Evolutionary conservation across 805 yeast genomes (phyloP).

Genomic region (Starmerella lactis-condensi): DNA sequence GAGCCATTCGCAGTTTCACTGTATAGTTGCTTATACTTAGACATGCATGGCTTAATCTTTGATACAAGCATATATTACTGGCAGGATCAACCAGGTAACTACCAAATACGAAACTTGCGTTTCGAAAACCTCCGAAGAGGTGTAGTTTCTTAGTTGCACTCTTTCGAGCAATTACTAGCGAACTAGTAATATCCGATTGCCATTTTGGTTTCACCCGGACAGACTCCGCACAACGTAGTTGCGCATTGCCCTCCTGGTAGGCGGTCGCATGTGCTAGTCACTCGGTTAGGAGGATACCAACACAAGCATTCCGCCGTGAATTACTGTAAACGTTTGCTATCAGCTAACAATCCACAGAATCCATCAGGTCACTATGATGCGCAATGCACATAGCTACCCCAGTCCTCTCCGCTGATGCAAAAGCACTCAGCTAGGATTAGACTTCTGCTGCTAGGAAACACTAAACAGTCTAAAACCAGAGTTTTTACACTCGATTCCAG

Average conservation of each 20-base stretch:
- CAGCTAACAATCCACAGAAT: conserved; percentile 20
- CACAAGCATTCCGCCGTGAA: conserved; percentile 13
- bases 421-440: background rate
- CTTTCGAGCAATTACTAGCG: conserved; percentile 1
- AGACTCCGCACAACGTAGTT: conserved; percentile 10
- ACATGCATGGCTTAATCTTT: conserved; percentile 35
- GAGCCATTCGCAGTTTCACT: conserved; percentile 36
- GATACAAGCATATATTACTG: conserved; percentile 37
- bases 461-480: no score
- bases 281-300: conserved; percentile 14
- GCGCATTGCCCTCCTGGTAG: conserved; percentile 13
- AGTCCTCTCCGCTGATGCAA: background rate
- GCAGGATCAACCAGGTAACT: conserved; percentile 35
- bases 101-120: conserved; percentile 1
- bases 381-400: conserved; percentile 1
- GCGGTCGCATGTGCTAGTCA: conserved; percentile 14
- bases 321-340: conserved; percentile 18
- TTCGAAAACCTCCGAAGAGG: conserved; percentile 3
- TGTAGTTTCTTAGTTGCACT: conserved; percentile 5
- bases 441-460: no score
- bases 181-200: conserved; percentile 13
- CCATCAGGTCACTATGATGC: conserved; percentile 12
- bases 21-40: conserved; percentile 32
- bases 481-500: no score
- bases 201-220: conserved; percentile 16